These are phyloP conservation scores for Nemania sp. DNA, from an alignment of 2,329 filamentous ascomycete species.

Conservation along the genomic window DNA sequence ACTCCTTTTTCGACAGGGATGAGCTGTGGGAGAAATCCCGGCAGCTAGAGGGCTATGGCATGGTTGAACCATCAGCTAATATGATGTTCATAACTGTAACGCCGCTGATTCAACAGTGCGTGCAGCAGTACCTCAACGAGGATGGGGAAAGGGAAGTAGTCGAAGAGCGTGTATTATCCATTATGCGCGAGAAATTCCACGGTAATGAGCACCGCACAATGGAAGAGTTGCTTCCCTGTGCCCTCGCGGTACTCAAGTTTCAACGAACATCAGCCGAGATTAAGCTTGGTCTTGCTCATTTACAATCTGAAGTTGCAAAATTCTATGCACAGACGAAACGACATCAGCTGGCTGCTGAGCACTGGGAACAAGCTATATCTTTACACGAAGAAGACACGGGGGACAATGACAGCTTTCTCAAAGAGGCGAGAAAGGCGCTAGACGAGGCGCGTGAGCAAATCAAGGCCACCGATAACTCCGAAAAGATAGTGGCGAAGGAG, in stretches of 20 bases:
- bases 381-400: background rate
- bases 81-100: background rate
- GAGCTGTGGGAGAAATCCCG: background rate
- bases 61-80: conserved; percentile 4
- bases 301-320: background rate
- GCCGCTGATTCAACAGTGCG: background rate
- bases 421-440: background rate
- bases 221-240: background rate
- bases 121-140: conserved; percentile 1
- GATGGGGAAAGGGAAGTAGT: background rate
- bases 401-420: background rate
- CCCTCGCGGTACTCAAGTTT: background rate
- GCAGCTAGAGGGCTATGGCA: background rate
- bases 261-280: background rate
- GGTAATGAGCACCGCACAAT: background rate
- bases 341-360: background rate
- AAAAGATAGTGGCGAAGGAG: too few relatives aligned
- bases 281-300: background rate
- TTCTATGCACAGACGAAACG: background rate
- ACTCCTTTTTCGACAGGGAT: background rate
- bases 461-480: too few relatives aligned
- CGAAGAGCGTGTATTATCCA: background rate
- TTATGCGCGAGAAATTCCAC: background rate
- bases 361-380: background rate
- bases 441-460: background rate